These are phyloP conservation scores for Zostera marina DNA, from an alignment of 116 monocot genomes.

Conservation along the genomic window DNA sequence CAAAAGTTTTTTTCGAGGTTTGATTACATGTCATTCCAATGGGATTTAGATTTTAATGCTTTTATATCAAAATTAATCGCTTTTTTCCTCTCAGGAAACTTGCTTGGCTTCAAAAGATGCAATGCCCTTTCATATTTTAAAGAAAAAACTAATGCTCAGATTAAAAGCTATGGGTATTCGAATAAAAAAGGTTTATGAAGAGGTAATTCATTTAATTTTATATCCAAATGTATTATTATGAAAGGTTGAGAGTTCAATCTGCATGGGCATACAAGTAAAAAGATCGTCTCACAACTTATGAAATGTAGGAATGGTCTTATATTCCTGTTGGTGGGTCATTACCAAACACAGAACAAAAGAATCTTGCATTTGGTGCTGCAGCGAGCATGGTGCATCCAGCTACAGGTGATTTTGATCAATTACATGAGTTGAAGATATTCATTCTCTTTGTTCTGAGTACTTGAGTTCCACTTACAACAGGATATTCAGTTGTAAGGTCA, in stretches of 20 bases:
- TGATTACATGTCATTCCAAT: neutral
- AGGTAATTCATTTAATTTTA: slow-evolving; percentile 23
- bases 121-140: slow-evolving; percentile 88
- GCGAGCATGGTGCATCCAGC: slow-evolving; percentile 99
- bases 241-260: neutral
- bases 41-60: neutral
- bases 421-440: neutral
- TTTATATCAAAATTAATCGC: neutral
- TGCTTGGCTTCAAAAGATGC: slow-evolving; percentile 84
- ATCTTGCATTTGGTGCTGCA: slow-evolving; percentile 97
- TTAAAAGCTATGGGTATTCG: slow-evolving; percentile 76
- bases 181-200: slow-evolving; percentile 67
- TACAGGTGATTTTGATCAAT: slow-evolving; percentile 28
- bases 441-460: too few relatives aligned
- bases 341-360: slow-evolving; percentile 89
- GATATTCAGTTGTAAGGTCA: slow-evolving; percentile 90
- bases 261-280: too few relatives aligned
- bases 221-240: neutral
- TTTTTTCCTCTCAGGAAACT: slow-evolving; percentile 52
- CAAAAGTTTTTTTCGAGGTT: slow-evolving; percentile 91
- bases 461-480: slow-evolving; percentile 22
- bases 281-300: neutral
- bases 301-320: slow-evolving; percentile 90
- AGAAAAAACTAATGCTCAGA: slow-evolving; percentile 69
- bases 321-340: slow-evolving; percentile 97